These are phyloP conservation scores for Floccularia luteovirens DNA, from an alignment of 768 basidiomycete species.

Conservation along the genomic window DNA sequence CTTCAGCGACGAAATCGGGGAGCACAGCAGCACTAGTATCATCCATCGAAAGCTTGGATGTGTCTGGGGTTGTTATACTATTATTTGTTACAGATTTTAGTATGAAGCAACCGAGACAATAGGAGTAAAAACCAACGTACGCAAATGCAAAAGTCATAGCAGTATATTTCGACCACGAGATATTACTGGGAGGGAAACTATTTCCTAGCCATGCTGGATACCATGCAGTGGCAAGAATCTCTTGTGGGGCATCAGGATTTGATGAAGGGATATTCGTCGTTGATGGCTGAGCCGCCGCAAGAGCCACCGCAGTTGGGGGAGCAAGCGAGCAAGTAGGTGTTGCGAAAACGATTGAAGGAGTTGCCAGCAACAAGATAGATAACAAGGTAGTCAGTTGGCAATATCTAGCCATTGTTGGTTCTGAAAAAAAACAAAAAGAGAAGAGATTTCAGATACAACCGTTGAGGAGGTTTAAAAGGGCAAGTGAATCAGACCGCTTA, in stretches of 20 bases:
- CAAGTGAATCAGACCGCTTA: too few species aligned
- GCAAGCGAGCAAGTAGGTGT: constrained; percentile 24
- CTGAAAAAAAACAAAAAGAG: constrained; percentile 3
- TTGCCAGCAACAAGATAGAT: constrained; percentile 19
- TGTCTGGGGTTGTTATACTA: constrained; percentile 28
- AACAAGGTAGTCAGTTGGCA: constrained; percentile 4
- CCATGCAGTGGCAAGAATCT: constrained; percentile 45
- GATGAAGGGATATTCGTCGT: not conserved
- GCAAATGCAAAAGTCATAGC: constrained; percentile 39
- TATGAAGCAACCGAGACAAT: constrained; percentile 1
- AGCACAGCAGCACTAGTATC: constrained; percentile 37
- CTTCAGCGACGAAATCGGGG: constrained; percentile 45
- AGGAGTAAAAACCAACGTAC: constrained; percentile 19
- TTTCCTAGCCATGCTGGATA: constrained; percentile 44
- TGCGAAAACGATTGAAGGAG: constrained; percentile 16
- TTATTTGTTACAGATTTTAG: not conserved
- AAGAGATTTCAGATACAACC: too few species aligned
- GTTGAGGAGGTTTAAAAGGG: too few species aligned
- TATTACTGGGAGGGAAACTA: constrained; percentile 28
- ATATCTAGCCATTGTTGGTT: too few species aligned
- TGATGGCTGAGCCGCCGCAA: not conserved
- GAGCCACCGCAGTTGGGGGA: constrained; percentile 13
- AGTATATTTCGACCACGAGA: constrained; percentile 52
- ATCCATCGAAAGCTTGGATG: constrained; percentile 24
- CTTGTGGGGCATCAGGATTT: constrained; percentile 9